Evolutionary conservation across 805 yeast genomes (phyloP).

Genomic region (Hanseniaspora meyeri): DNA sequence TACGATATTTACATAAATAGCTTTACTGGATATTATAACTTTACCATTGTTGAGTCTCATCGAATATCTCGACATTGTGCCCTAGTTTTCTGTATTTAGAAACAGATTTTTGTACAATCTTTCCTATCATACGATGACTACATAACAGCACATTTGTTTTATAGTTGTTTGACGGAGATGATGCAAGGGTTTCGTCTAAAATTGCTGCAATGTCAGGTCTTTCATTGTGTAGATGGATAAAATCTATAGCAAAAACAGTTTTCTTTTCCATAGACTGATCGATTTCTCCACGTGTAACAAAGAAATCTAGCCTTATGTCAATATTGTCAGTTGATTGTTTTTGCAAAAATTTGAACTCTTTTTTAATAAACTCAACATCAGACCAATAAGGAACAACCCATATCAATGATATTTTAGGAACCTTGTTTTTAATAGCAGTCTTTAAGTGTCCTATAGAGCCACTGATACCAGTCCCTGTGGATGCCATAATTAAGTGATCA

Average conservation of each 20-base stretch:
- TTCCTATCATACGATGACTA: constrained; percentile 45
- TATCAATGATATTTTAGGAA: constrained; percentile 13
- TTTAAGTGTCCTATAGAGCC: constrained; percentile 26
- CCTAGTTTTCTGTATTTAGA: constrained; percentile 25
- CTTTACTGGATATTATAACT: background rate
- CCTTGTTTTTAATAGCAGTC: constrained; percentile 11
- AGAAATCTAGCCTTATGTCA: constrained; percentile 29
- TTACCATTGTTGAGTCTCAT: constrained; percentile 50
- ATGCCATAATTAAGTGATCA: constrained; percentile 32
- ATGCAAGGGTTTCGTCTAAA: constrained; percentile 30
- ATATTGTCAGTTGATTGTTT: constrained; percentile 46
- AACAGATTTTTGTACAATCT: constrained; percentile 37
- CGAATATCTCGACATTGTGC: constrained; percentile 37
- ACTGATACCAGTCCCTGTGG: constrained; percentile 40
- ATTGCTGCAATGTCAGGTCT: constrained; percentile 35
- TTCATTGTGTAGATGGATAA: constrained; percentile 33
- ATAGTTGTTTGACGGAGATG: constrained; percentile 27
- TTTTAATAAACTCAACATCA: constrained; percentile 17
- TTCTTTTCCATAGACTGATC: constrained; percentile 11
- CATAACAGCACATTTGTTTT: constrained; percentile 42
- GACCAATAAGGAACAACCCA: constrained; percentile 19
- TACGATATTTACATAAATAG: too few relatives aligned
- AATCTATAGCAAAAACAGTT: constrained; percentile 23
- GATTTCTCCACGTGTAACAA: background rate
- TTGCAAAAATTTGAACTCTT: constrained; percentile 15